A percentile compares a stretch with the other conserved stretches of the same genome.
Conservation (phyloP, 2,329 filamentous ascomycete genomes). For the Nigrospora oryzae region DNA sequence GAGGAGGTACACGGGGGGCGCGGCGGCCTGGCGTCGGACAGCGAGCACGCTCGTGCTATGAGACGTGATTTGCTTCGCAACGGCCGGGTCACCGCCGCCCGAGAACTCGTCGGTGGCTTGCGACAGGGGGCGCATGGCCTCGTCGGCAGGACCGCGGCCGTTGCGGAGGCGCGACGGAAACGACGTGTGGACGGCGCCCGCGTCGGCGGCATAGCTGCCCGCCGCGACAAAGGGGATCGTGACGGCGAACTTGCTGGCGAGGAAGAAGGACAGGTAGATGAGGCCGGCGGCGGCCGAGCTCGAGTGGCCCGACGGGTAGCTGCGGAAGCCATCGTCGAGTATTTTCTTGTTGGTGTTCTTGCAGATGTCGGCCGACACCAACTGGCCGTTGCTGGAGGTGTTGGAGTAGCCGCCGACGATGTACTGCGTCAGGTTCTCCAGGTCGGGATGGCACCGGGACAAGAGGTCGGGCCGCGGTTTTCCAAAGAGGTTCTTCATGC, state of each 20-base stretch:
- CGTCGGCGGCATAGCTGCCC: constrained; percentile 33
- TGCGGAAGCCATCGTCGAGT: constrained; percentile 77
- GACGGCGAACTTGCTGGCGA: constrained; percentile 74
- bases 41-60: constrained; percentile 35
- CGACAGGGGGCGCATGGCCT: constrained; percentile 20
- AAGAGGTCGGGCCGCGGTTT: constrained; percentile 76
- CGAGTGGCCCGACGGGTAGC: constrained; percentile 72
- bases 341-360: constrained; percentile 48
- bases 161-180: constrained; percentile 62
- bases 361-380: constrained; percentile 76
- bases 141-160: constrained; percentile 26
- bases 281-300: constrained; percentile 72
- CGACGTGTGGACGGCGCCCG: constrained; percentile 46
- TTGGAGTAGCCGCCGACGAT: constrained; percentile 53
- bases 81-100: constrained; percentile 16
- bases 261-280: constrained; percentile 78
- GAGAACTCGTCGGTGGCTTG: constrained; percentile 17
- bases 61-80: constrained; percentile 19
- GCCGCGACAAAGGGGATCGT: constrained; percentile 61
- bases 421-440: constrained; percentile 50
- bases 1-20: constrained; percentile 74
- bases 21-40: constrained; percentile 65
- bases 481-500: constrained; percentile 70
- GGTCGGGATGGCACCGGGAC: constrained; percentile 67
- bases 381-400: constrained; percentile 46